Evolutionary conservation across 495 filamentous ascomycete genomes (phyloP).

Genomic region (Neurospora tetrasperma): DNA sequence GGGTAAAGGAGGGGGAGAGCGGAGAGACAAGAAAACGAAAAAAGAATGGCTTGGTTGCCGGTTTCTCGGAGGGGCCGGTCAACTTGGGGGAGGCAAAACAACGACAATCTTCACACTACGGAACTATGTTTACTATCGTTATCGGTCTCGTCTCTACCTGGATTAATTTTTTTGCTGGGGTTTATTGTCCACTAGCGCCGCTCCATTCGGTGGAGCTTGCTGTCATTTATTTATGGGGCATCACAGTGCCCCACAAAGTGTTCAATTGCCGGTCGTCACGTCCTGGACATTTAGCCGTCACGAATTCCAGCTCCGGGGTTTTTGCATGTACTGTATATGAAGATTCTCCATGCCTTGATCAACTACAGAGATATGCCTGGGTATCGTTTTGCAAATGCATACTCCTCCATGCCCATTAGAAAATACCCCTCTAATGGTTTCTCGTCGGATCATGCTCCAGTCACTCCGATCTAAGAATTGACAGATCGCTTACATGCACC

Average conservation of each 20-base stretch:
- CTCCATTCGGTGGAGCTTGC: background rate
- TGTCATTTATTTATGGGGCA: background rate
- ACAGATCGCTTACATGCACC: background rate
- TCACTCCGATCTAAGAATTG: background rate
- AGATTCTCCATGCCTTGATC: background rate
- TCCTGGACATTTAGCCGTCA: background rate
- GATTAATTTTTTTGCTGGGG: background rate
- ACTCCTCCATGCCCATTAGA: background rate
- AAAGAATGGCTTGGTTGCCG: background rate
- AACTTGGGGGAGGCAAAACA: background rate
- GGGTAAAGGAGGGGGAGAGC: background rate
- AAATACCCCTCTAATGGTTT: background rate
- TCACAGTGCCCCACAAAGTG: background rate
- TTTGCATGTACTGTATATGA: background rate
- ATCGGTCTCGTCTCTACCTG: background rate
- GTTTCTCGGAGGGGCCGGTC: background rate
- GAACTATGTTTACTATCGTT: background rate
- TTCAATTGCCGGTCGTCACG: background rate
- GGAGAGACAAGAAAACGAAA: background rate
- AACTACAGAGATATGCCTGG: background rate
- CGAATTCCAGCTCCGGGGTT: background rate
- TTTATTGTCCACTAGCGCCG: background rate
- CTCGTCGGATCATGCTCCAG: background rate
- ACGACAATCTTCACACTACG: background rate
- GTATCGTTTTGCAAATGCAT: background rate